These are phyloP conservation scores for Yamadazyma siamensis DNA, from an alignment of 1,139 yeast species.

Conservation along the genomic window DNA sequence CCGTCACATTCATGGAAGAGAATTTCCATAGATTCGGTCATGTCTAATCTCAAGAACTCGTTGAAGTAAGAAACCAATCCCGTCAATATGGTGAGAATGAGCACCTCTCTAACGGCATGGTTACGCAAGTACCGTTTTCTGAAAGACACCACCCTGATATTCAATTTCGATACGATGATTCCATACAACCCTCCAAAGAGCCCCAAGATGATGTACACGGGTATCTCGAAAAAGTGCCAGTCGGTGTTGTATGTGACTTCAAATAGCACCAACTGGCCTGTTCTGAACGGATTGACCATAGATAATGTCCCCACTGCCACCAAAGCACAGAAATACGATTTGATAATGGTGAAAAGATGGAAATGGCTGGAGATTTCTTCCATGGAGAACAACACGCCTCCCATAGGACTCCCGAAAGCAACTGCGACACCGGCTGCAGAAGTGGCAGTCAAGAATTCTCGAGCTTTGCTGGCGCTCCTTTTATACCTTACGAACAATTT, in stretches of 20 bases:
- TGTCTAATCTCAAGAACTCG: conserved; percentile 75
- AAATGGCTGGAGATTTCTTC: conserved; percentile 76
- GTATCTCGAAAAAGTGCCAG: conserved; percentile 87
- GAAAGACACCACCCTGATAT: conserved; percentile 74
- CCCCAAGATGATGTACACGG: conserved; percentile 76
- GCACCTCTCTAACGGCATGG: conserved; percentile 68
- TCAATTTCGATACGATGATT: conserved; percentile 71
- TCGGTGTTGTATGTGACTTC: conserved; percentile 80
- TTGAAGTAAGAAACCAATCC: conserved; percentile 81
- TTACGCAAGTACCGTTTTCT: conserved; percentile 64
- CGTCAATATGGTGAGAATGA: conserved; percentile 63
- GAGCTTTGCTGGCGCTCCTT: conserved; percentile 46
- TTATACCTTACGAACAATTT: conserved; percentile 45
- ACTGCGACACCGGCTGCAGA: conserved; percentile 74
- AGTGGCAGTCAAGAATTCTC: conserved; percentile 58
- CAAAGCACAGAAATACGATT: conserved; percentile 85
- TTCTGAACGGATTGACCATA: conserved; percentile 81
- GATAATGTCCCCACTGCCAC: conserved; percentile 81
- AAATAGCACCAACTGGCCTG: conserved; percentile 90
- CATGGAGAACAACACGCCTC: conserved; percentile 65
- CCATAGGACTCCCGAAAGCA: conserved; percentile 72
- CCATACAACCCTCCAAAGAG: conserved; percentile 92
- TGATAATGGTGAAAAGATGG: conserved; percentile 81
- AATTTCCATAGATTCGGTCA: conserved; percentile 94
- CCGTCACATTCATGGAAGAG: conserved; percentile 81